Conservation (phyloP, 2,329 filamentous ascomycete genomes). For the Paecilomyces dactylethromorphus region DNA sequence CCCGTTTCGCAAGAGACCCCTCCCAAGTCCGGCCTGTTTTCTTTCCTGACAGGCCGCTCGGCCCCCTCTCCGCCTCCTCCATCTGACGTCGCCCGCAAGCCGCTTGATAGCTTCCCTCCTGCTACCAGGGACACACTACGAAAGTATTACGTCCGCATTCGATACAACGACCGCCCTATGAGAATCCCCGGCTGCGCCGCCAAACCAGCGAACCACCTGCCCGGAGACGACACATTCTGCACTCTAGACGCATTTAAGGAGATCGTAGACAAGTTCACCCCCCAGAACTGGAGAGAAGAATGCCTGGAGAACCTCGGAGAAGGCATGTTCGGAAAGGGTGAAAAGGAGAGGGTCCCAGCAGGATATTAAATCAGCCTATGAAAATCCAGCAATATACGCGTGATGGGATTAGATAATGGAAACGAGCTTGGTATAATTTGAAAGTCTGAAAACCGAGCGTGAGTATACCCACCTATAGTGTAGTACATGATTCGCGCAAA, state of each 20-base stretch:
- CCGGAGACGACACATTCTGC: slow-evolving; percentile 83
- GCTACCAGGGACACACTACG: slow-evolving; percentile 20
- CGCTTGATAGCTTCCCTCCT: slow-evolving; percentile 22
- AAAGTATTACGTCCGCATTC: slow-evolving; percentile 78
- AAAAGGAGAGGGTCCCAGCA: slow-evolving; percentile 28
- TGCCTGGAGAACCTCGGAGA: slow-evolving; percentile 54
- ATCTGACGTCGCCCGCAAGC: slow-evolving; percentile 27
- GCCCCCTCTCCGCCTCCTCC: slow-evolving; percentile 12
- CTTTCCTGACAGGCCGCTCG: slow-evolving; percentile 20
- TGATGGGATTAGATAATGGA: not conserved
- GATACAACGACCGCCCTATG: slow-evolving; percentile 84
- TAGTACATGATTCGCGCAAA: no score
- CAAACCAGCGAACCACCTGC: slow-evolving; percentile 69
- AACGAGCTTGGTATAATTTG: no score
- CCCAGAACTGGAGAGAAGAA: slow-evolving; percentile 65
- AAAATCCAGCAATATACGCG: not conserved
- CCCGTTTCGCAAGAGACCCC: slow-evolving; percentile 12
- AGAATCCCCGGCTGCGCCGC: slow-evolving; percentile 72
- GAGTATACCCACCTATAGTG: no score
- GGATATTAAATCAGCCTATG: slow-evolving; percentile 26
- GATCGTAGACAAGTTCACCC: slow-evolving; percentile 86
- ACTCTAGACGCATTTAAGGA: slow-evolving; percentile 87
- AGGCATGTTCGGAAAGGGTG: slow-evolving; percentile 43
- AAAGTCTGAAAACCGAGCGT: no score
- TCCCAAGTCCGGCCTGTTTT: slow-evolving; percentile 23